Base-by-base conservation (phyloP, 2,329 filamentous ascomycete genomes). In the Tolypocladium tropicale region DNA sequence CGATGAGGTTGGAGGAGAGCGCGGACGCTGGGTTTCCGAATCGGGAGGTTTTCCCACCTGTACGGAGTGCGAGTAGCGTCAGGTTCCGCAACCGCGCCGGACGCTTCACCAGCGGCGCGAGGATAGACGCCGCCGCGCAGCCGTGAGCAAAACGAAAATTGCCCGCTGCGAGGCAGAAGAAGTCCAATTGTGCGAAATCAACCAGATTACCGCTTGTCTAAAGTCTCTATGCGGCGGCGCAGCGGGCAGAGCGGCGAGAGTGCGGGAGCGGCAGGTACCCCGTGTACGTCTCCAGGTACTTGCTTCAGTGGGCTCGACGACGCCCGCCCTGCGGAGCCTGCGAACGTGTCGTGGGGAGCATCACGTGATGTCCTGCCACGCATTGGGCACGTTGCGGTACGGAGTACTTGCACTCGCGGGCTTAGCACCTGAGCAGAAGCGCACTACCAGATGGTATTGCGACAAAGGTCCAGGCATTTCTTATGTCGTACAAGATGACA, bases 1-100 rank as follows among this genome's bases (percentile, higher is more conserved):
- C 75, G 74, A 72, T 81, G 79, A 82, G 74, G 79, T 82, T 78
- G 70, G 70, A 72, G 68, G 65, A 61, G 67, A 65, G 65, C 65
- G 67, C 65, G 65, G 67, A 65, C 67, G 66, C 68, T 50, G 28
- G n/a, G 69, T 68, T 70, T 68, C 70, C 67, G 63, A 72, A 72
- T 69, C 69, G 70, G 70, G 70, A 67, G 67, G 69, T 68, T 69
- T 61, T 65, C 62, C 56, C 56, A 58, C 52, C 37, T 48, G 53
- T 52, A n/a, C n/a, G n/a, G n/a, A n/a, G n/a, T n/a, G n/a, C n/a
- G n/a, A n/a, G n/a, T n/a, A 50, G 32, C 23, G 52, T 50, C 46
- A 25, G 34, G 30, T 33, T 23, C 25, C 25, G 30, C 21, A 21
- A 34, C 50, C 52, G 39, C 28, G 55, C 32, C 28, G 28, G 46